These are phyloP conservation scores for Pichia gijzeniarum DNA, from an alignment of 805 yeast species.

Conservation along the genomic window DNA sequence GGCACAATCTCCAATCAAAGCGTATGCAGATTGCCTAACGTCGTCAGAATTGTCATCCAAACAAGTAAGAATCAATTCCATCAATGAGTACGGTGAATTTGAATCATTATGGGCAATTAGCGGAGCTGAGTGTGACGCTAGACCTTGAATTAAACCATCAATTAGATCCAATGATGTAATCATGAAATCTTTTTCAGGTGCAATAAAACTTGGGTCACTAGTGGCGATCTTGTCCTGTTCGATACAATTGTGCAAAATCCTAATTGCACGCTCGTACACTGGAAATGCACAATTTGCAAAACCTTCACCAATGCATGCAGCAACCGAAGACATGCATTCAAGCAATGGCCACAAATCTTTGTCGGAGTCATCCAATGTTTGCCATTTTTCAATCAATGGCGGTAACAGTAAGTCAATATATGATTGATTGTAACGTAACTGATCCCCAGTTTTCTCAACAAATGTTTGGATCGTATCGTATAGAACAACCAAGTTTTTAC, in stretches of 20 bases:
- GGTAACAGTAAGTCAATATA: constrained; percentile 65
- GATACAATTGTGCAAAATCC: constrained; percentile 62
- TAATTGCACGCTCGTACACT: constrained; percentile 71
- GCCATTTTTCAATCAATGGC: constrained; percentile 81
- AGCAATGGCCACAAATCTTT: constrained; percentile 84
- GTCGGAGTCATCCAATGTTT: constrained; percentile 64
- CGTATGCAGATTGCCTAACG: constrained; percentile 90
- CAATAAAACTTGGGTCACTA: constrained; percentile 57
- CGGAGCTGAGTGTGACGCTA: constrained; percentile 56
- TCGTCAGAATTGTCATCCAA: constrained; percentile 73
- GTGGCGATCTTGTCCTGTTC: constrained; percentile 58
- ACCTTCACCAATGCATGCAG: constrained; percentile 75
- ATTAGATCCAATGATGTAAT: constrained; percentile 85
- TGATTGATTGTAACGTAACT: constrained; percentile 45
- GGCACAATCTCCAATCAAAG: constrained; percentile 84
- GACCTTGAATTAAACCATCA: constrained; percentile 90
- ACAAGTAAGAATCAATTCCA: constrained; percentile 60
- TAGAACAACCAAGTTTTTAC: constrained; percentile 70
- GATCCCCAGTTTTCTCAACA: constrained; percentile 66
- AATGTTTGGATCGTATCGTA: constrained; percentile 91
- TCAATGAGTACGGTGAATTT: constrained; percentile 30
- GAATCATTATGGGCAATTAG: constrained; percentile 34
- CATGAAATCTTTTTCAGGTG: constrained; percentile 86
- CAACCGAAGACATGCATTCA: constrained; percentile 89
- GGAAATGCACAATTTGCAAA: constrained; percentile 88